A percentile compares a stretch with the other conserved stretches of the same genome.
Evolutionary conservation across 331 rosid genomes (phyloP).

Genomic region (Stylosanthes scabra): DNA sequence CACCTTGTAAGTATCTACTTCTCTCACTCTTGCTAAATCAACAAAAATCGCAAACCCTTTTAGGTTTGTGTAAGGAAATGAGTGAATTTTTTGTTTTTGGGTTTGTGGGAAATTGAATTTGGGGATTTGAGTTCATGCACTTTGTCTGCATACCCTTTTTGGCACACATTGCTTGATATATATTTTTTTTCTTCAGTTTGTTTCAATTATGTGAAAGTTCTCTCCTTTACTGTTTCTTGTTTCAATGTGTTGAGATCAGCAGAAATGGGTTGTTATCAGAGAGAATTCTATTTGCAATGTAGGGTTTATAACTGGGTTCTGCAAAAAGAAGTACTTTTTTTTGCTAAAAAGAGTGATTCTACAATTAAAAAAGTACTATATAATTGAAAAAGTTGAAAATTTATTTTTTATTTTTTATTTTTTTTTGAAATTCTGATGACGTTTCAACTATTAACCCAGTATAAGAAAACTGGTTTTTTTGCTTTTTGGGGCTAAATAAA

Average conservation of each 20-base stretch:
- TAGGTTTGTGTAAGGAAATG: background rate
- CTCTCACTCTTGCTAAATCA: background rate
- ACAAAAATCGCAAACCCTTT: background rate
- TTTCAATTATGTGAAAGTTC: background rate
- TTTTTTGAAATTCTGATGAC: background rate
- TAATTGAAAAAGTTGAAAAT: too few species aligned
- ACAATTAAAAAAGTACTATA: too few species aligned
- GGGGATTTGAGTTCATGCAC: constrained; percentile 2
- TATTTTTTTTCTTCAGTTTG: background rate
- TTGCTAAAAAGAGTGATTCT: too few species aligned
- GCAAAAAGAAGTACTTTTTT: too few species aligned
- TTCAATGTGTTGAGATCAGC: background rate
- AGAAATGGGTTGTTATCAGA: background rate
- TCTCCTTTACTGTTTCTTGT: background rate
- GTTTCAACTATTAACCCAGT: too few species aligned
- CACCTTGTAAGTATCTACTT: constrained; percentile 41
- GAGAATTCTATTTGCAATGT: background rate
- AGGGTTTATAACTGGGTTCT: background rate
- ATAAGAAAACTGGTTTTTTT: too few species aligned
- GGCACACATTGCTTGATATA: background rate
- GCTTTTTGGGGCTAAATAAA: too few species aligned
- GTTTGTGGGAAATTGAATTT: background rate
- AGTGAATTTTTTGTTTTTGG: background rate
- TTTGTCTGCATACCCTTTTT: background rate
- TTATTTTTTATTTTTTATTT: background rate